Percentiles rank a stretch among this genome's conserved stretches.
Evolutionary conservation across 2,329 filamentous ascomycete species (phyloP).

Genomic region (Mollisia scopiformis): DNA sequence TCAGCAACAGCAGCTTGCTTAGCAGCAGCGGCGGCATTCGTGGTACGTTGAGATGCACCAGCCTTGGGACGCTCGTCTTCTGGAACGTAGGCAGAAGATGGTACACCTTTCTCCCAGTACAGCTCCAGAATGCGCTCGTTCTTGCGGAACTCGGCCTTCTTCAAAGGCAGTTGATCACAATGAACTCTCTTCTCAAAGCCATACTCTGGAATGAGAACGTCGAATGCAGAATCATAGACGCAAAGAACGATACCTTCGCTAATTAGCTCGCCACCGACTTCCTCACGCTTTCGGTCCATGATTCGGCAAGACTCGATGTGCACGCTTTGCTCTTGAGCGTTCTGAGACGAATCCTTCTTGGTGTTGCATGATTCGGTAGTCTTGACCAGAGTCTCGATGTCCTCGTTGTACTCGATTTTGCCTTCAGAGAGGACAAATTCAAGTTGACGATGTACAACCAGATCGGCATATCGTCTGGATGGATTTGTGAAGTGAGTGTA

Average conservation of each 20-base stretch:
- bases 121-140: constrained; percentile 92
- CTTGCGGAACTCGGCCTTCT: constrained; percentile 99
- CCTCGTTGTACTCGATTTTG: constrained; percentile 83
- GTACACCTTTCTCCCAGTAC: constrained; percentile 99
- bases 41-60: constrained; percentile 71
- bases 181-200: constrained; percentile 99
- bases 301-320: constrained; percentile 96
- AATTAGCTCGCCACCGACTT: constrained; percentile 87
- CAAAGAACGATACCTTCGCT: constrained; percentile 95
- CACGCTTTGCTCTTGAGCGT: constrained; percentile 97
- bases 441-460: constrained; percentile 93
- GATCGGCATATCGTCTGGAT: constrained; percentile 90
- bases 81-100: constrained; percentile 92
- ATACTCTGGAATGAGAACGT: constrained; percentile 96
- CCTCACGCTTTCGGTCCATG: constrained; percentile 90
- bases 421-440: constrained; percentile 84
- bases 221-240: constrained; percentile 98
- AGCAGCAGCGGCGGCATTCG: constrained; percentile 75
- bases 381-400: constrained; percentile 86
- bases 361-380: constrained; percentile 95
- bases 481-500: constrained; percentile 99
- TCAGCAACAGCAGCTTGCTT: constrained; percentile 83
- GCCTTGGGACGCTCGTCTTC: constrained; percentile 95
- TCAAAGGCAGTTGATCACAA: constrained; percentile 94
- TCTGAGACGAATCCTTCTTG: constrained; percentile 98